Conservation (phyloP, 2,329 filamentous ascomycete genomes). For the Waltergamsia citrina region DNA sequence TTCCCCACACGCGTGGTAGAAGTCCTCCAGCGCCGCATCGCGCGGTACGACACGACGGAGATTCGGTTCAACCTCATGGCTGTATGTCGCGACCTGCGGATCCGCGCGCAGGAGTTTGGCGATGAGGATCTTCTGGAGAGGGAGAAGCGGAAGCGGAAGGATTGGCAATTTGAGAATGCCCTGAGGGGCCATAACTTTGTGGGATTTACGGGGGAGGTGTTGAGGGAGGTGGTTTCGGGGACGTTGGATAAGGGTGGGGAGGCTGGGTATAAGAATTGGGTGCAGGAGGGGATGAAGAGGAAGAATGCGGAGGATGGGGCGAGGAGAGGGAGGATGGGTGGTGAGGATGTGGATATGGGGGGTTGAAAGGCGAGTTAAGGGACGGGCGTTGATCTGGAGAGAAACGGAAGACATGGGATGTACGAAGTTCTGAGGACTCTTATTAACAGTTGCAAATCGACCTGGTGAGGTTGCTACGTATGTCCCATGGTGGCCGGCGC, state of each 20-base stretch:
- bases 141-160: constrained; percentile 74
- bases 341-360: constrained; percentile 32
- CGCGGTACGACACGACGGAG: constrained; percentile 75
- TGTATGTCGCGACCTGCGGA: constrained; percentile 75
- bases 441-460: no score
- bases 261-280: constrained; percentile 62
- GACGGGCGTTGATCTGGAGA: no score
- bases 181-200: constrained; percentile 92
- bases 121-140: constrained; percentile 68
- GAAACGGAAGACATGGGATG: no score
- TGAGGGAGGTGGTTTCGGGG: constrained; percentile 71
- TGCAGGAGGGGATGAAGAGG: constrained; percentile 52
- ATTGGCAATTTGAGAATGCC: constrained; percentile 94
- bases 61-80: constrained; percentile 95
- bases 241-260: constrained; percentile 61
- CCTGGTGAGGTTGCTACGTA: no score
- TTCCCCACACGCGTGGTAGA: constrained; percentile 77
- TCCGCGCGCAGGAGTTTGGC: constrained; percentile 69
- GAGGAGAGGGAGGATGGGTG: constrained; percentile 19
- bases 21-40: constrained; percentile 78
- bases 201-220: constrained; percentile 81
- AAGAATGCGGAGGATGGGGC: constrained; percentile 1
- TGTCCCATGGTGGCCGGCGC: no score
- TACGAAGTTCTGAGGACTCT: no score
- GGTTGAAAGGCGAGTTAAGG: background rate